These are phyloP conservation scores for Cladosporium cucumerinum DNA, from an alignment of 2,329 filamentous ascomycete species.

Conservation along the genomic window DNA sequence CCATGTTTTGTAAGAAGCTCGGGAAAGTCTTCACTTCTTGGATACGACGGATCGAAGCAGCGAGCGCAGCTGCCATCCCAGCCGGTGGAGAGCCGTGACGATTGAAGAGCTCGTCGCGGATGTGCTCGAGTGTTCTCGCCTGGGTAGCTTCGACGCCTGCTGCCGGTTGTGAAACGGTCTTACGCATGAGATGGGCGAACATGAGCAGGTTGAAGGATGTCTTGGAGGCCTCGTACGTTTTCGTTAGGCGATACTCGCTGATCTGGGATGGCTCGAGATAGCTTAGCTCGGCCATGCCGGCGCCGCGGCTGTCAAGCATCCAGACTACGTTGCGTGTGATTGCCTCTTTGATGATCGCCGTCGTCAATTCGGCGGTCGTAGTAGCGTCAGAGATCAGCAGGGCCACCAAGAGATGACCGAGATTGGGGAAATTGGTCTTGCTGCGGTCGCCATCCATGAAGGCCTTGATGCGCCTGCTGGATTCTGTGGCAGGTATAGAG, in stretches of 20 bases:
- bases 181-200: slow-evolving; percentile 26
- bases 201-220: slow-evolving; percentile 24
- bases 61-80: slow-evolving; percentile 22
- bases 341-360: slow-evolving; percentile 24
- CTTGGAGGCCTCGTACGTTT: slow-evolving; percentile 24
- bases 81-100: slow-evolving; percentile 23
- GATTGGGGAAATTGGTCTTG: slow-evolving; percentile 23
- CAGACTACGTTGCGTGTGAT: slow-evolving; percentile 27
- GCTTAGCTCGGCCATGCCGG: slow-evolving; percentile 21
- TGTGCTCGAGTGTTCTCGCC: slow-evolving; percentile 17
- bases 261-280: slow-evolving; percentile 22
- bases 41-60: slow-evolving; percentile 20
- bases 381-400: slow-evolving; percentile 23
- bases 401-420: slow-evolving; percentile 24
- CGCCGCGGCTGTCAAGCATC: slow-evolving; percentile 24
- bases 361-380: slow-evolving; percentile 20
- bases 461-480: slow-evolving; percentile 18
- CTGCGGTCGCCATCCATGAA: slow-evolving; percentile 21
- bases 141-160: background rate
- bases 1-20: slow-evolving; percentile 21
- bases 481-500: slow-evolving; percentile 15
- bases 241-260: slow-evolving; percentile 22
- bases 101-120: slow-evolving; percentile 21
- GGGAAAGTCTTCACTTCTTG: slow-evolving; percentile 23
- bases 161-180: slow-evolving; percentile 18